phyloP scores from a whole-genome alignment of 495 filamentous ascomycete genomes.

The Xylaria nigripes region DNA sequence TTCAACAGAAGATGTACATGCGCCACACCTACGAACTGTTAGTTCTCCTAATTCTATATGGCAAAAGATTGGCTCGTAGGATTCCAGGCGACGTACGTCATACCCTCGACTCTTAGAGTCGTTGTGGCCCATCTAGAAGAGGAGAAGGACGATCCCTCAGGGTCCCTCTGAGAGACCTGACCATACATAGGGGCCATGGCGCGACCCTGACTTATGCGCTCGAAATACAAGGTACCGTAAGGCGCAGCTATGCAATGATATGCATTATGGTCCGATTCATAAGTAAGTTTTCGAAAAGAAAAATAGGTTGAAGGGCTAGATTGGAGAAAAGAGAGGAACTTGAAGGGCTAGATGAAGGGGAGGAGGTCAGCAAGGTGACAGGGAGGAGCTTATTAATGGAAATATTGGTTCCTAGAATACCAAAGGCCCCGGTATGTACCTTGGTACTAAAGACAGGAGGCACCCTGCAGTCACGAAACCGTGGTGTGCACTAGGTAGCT shows the following conservation, averaged over 20 bases:
- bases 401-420: no score
- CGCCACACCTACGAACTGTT: constrained; percentile 51
- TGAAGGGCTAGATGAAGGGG: no score
- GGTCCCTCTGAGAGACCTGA: constrained; percentile 35
- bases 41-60: constrained; percentile 5
- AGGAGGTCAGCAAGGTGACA: no score
- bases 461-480: no score
- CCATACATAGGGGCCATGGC: constrained; percentile 43
- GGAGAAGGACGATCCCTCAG: constrained; percentile 17
- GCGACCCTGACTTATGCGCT: not conserved
- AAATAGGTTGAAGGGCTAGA: no score
- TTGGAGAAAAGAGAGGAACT: no score
- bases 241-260: not conserved
- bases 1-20: constrained; percentile 84
- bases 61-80: not conserved
- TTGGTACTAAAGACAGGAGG: no score
- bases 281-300: no score
- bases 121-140: constrained; percentile 75
- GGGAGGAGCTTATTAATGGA: no score
- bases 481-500: no score
- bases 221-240: not conserved
- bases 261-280: not conserved
- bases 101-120: constrained; percentile 78
- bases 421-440: no score
- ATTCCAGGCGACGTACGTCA: constrained; percentile 53